phyloP scores from a whole-genome alignment of 2,329 filamentous ascomycete genomes.

The Septoria linicola region DNA sequence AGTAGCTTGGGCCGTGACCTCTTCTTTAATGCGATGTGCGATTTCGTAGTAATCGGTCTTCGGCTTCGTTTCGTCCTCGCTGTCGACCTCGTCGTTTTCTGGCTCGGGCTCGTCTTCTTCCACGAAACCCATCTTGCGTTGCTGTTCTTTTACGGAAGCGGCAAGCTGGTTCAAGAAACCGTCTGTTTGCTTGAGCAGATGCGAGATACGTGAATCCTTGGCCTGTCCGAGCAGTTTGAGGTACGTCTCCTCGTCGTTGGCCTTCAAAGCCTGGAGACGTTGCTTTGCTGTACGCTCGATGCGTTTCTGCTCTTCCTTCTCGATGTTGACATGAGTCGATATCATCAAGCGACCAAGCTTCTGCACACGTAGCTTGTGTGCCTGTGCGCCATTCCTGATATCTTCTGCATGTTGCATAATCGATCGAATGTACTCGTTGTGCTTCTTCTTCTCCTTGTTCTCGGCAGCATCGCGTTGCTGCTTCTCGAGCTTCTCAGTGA shows the following conservation, averaged over 20 bases:
- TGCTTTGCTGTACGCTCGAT: conserved; percentile 98
- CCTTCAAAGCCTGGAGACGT: conserved; percentile 97
- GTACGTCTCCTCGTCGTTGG: conserved; percentile 98
- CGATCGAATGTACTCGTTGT: conserved; percentile 84
- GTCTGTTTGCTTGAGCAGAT: conserved; percentile 93
- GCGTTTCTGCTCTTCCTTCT: conserved; percentile 98
- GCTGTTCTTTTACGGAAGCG: conserved; percentile 89
- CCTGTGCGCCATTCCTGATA: conserved; percentile 64
- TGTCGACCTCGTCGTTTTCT: conserved; percentile 67
- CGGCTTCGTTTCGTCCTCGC: conserved; percentile 62
- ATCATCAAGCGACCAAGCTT: conserved; percentile 90
- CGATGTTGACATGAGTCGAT: conserved; percentile 87
- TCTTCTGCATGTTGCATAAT: conserved; percentile 81
- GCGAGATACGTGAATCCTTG: conserved; percentile 98
- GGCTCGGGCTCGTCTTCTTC: conserved; percentile 59
- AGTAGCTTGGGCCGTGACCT: conserved; percentile 75
- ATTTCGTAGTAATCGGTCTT: conserved; percentile 99
- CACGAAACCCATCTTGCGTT: conserved; percentile 72
- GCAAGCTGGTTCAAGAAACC: conserved; percentile 96
- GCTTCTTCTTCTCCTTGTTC: conserved; percentile 96
- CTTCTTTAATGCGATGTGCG: conserved; percentile 92
- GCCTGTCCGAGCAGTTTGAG: conserved; percentile 96
- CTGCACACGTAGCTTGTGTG: conserved; percentile 71
- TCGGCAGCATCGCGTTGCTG: conserved; percentile 96
- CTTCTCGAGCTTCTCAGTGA: conserved; percentile 98